Evolutionary conservation across 176 grass and related monocot species (phyloP).

Genomic region (Eremochloa ophiuroides): DNA sequence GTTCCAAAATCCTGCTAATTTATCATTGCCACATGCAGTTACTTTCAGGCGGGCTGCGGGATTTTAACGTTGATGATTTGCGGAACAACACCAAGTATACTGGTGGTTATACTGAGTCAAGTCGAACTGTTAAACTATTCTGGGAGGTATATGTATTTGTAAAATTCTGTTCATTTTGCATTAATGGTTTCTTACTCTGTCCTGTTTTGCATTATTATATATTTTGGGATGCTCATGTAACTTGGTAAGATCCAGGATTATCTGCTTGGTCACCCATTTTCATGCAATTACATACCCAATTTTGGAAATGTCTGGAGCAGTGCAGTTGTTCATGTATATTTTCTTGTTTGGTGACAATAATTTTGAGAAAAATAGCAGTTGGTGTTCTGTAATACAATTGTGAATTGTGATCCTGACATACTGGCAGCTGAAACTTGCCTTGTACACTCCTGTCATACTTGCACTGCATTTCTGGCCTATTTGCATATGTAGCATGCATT

Average conservation of each 20-base stretch:
- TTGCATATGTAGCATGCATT: neutral
- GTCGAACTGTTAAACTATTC: conserved; percentile 87
- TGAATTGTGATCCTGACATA: neutral
- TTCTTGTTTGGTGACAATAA: neutral
- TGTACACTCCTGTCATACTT: neutral
- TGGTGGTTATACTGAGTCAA: conserved; percentile 89
- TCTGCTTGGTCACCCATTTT: neutral
- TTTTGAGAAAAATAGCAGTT: neutral
- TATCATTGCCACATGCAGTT: conserved; percentile 50
- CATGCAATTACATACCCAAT: neutral
- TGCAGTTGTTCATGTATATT: neutral
- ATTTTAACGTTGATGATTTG: conserved; percentile 88
- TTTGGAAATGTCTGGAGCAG: neutral
- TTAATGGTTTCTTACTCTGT: neutral
- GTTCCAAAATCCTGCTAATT: conserved; percentile 24
- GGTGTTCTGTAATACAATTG: neutral
- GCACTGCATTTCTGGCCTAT: neutral
- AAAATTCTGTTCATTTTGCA: conserved; percentile 11
- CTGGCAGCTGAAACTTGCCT: neutral
- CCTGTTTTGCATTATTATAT: neutral
- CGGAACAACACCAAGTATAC: conserved; percentile 91
- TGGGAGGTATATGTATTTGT: conserved; percentile 69
- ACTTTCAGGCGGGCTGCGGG: conserved; percentile 82
- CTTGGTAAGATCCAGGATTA: neutral
- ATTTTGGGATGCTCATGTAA: neutral